Conservation (phyloP, 768 basidiomycete genomes). For the Lactifluus hygrophoroides region DNA sequence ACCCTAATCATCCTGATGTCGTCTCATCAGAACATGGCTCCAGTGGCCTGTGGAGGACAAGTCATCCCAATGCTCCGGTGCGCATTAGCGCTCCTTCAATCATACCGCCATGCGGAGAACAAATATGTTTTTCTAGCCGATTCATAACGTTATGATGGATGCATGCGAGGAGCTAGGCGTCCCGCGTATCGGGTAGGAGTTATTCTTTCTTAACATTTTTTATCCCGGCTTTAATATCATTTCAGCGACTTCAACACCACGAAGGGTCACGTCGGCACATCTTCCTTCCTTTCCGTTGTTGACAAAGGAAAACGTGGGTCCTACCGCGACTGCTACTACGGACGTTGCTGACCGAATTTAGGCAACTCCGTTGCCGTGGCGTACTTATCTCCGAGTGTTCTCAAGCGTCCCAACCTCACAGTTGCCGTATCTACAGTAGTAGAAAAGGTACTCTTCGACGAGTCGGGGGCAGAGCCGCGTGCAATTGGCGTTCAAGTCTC, state of each 20-base stretch:
- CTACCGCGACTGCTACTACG: not conserved
- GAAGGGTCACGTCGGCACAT: conserved; percentile 10
- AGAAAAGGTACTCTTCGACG: conserved; percentile 14
- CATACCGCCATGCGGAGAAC: not conserved
- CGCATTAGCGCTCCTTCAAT: not conserved
- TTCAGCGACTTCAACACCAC: conserved; percentile 17
- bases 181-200: conserved; percentile 5
- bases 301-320: conserved; percentile 14
- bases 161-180: conserved; percentile 16
- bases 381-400: conserved; percentile 26
- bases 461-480: conserved; percentile 8
- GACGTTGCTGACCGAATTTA: not conserved
- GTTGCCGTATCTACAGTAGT: conserved; percentile 9
- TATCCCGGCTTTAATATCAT: not conserved
- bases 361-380: conserved; percentile 15
- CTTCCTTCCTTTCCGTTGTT: conserved; percentile 6
- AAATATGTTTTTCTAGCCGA: not conserved
- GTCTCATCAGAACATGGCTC: conserved; percentile 8
- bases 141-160: conserved; percentile 8
- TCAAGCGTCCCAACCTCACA: conserved; percentile 15
- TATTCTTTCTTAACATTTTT: not conserved
- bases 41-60: conserved; percentile 10
- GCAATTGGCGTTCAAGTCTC: conserved; percentile 16
- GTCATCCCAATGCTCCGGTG: not conserved
- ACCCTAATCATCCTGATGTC: conserved; percentile 5